Base-by-base conservation (phyloP, 2,329 filamentous ascomycete species). In the Tolypocladium nubicola region DNA sequence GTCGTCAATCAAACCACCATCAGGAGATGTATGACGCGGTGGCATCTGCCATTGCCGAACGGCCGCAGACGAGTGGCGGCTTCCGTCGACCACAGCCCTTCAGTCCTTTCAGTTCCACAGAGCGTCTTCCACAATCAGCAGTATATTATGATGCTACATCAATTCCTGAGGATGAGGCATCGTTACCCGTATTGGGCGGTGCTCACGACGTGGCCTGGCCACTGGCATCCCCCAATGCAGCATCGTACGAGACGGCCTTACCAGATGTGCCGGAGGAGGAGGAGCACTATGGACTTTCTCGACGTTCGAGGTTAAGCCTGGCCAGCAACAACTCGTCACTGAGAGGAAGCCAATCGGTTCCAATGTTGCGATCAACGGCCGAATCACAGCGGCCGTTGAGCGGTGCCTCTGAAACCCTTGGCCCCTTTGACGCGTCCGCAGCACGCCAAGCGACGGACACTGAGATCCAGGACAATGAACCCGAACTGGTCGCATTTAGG, bases 201-300 rank as follows among this genome's bases (percentile, higher is more conserved):
- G 64, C 73, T 7, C 73, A 74, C 37, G 72, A 76, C 53, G 63
- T 65, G 19, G 73, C 77, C 56, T 79, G 76, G 76, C 77, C 66
- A 16, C 64, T 73, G 30, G 61, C 65, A 8, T 64, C 57, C 21
- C 61, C 66, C 14, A 60, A 57, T 16, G 58, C 64, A 49, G 53
- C 59, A 19, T 59, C 71, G 11, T 76, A 72, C 59, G 77, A 78
- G 56, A 70, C 66, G 14, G 70, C 76, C 23, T 71, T 87, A 21
- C 75, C 82, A 7, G 79, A 85, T 62, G 83, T 86, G 4, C 81
- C 83, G 1, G 83, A 86, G 64, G 83, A 86, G 63, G 83, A 86
- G 39, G 83, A 86, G 61, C 74, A 76, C 58, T 67, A 69, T 52
- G 68, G 66, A 54, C 65, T 66, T 38, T 63, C 63, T 33, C 73